Conservation (phyloP, 768 basidiomycete genomes). For the Leucocoprinus sp. region DNA sequence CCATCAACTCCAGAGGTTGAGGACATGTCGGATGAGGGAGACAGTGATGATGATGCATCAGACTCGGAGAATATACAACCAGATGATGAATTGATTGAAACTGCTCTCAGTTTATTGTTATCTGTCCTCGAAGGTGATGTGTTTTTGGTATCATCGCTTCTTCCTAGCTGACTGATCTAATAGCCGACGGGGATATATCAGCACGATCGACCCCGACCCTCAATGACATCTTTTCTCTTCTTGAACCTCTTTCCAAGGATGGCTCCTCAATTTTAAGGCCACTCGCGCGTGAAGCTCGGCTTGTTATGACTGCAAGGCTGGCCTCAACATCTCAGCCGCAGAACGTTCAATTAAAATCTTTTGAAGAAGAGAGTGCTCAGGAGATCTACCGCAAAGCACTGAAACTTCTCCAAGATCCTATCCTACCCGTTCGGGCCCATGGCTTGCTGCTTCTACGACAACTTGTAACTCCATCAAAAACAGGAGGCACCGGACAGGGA, state of each 20-base stretch:
- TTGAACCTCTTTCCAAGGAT: slow-evolving; percentile 49
- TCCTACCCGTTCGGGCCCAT: slow-evolving; percentile 90
- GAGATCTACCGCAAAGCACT: slow-evolving; percentile 82
- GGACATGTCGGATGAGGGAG: slow-evolving; percentile 38
- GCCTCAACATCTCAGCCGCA: slow-evolving; percentile 42
- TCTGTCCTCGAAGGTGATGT: slow-evolving; percentile 76
- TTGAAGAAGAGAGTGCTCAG: slow-evolving; percentile 37
- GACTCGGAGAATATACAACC: slow-evolving; percentile 30
- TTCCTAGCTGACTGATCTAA: background rate
- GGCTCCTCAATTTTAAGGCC: slow-evolving; percentile 39
- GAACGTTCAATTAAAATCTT: slow-evolving; percentile 14
- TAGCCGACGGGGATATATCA: slow-evolving; percentile 54
- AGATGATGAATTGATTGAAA: slow-evolving; percentile 64
- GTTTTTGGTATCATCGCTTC: slow-evolving; percentile 4
- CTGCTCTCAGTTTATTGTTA: slow-evolving; percentile 72
- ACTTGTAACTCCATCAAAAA: slow-evolving; percentile 43
- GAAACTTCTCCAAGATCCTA: slow-evolving; percentile 81
- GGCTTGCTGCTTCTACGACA: slow-evolving; percentile 78
- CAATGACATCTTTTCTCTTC: slow-evolving; percentile 58
- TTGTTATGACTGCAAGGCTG: slow-evolving; percentile 77
- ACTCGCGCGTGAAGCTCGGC: slow-evolving; percentile 68
- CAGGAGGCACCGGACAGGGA: slow-evolving; percentile 16
- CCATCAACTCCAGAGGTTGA: slow-evolving; percentile 30
- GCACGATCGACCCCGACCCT: slow-evolving; percentile 54
- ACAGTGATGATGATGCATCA: slow-evolving; percentile 51